Evolutionary conservation across 1,284 basidiomycete species (phyloP), one percentile per base, ranked within the genome.

Genomic region (Filobasidium uniguttulatum): DNA sequence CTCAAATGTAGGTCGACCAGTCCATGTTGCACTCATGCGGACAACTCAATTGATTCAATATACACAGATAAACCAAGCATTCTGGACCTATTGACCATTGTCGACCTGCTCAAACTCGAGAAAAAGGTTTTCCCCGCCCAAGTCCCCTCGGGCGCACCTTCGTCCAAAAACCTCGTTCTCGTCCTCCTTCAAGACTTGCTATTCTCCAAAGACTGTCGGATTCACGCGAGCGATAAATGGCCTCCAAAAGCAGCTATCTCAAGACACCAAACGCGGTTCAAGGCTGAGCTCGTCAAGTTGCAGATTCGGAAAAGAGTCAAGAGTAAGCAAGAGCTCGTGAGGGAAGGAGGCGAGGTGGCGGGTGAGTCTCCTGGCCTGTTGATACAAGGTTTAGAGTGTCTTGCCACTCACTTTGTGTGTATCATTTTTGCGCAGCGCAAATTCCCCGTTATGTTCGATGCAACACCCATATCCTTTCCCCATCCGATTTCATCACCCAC

Each of bases 161-260:
- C 84, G 1, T 66, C 73, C 34, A 51, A 53, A 25, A 85, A 80
- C 60, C 75, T 93, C 44, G 77, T 82, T 5, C 73, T 86, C 14
- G 80, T 91, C 34, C 79, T 94, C 26, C 78, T 90, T 3, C 89
- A 94, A 59, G 90, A 96, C 65, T 69, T 89, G 12, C 73, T 96
- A 28, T 74, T 93, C 41, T 75, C 82, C 15, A 70, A 77, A 17
- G 83, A 85, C 17, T 65, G 66, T 3, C 60, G 59, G 26, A 88
- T 91, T 56, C 84, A 91, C 63, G 84, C 86, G 1, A 80, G 83
- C 22, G 85, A 89, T 62, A 66, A 67, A 57, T 88, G 88, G 26
- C 83, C 84, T 7, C 72, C 90, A 43, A 90, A 90, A 59, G 80
- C 83, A 60, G 85, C 85, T 0, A 62, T 91, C 34, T 63, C 85